Evolutionary conservation across 257 asterid genomes (phyloP), one percentile per base, ranked within the genome.

Genomic region (Vinca minor): DNA sequence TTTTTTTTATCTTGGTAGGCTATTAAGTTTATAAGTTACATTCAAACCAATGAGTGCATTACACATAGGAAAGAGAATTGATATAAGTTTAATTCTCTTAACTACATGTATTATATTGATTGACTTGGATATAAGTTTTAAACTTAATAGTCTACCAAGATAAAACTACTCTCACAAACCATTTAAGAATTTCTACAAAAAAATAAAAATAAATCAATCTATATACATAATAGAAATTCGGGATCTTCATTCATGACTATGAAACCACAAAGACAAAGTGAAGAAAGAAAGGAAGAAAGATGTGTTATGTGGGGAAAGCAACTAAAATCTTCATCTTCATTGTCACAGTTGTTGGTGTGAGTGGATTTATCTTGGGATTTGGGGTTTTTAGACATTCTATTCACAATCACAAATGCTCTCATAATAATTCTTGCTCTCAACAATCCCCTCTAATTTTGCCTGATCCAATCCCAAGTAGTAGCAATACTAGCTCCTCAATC

Each of bases 301-400:
- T 87, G 85, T 85, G 94, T 15, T 89, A 83, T 73, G 84, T 89
- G 31, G 97, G 97, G n/a, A 89, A 89, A 73, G 97, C 97, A 17
- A 89, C 97, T 63, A 89, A 89, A 88, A 89, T 89, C 87, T 89
- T 89, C 94, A 75, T 89, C 75, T 85, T 90, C 88, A 82, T 90
- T 1, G 79, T 85, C 62, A 77, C 88, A 0, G 86, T 65, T 31
- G 66, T 85, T 13, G 82, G 76, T 1, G 76, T 90, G 21, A 76
- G 85, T 45, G 95, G 87, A 9, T 80, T 90, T 31, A 65, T 85
- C 14, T 56, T 85, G 58, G 97, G 95, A 58, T 82, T 87, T 20
- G 79, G 81, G 35, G 52, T 87, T 7, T 72, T 83, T 45, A 67
- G 68, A 50, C 85, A 72, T 69, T 63, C 57, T 50, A 65, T n/a